Evolutionary conservation across 2,329 filamentous ascomycete species (phyloP).

Genomic region (Myriosclerotinia curreyana): DNA sequence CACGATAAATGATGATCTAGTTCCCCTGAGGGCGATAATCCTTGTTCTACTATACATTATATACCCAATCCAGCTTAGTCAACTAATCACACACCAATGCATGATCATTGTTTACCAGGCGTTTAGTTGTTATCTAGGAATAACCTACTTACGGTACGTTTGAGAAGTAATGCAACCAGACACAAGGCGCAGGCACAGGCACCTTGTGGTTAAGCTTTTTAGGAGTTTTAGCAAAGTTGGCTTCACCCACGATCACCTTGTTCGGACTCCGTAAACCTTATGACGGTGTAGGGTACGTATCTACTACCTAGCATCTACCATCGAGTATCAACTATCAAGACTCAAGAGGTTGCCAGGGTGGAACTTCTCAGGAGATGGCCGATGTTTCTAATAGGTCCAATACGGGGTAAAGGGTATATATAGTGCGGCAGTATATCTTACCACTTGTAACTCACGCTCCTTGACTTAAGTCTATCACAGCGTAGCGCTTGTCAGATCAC

Average conservation of each 20-base stretch:
- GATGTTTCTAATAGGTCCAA: slow-evolving; percentile 11
- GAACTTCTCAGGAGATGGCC: slow-evolving; percentile 5
- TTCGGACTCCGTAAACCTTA: slow-evolving; percentile 2
- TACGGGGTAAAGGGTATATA: slow-evolving; percentile 1
- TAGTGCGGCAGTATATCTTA: slow-evolving; percentile 15
- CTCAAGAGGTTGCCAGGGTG: slow-evolving; percentile 6
- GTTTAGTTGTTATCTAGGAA: slow-evolving; percentile 15
- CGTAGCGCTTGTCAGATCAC: slow-evolving; percentile 10
- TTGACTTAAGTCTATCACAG: slow-evolving; percentile 7
- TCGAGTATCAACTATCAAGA: too few species aligned
- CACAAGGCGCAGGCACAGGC: slow-evolving; percentile 4
- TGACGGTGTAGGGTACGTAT: slow-evolving; percentile 19
- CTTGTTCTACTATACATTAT: too few species aligned
- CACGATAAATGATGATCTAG: slow-evolving; percentile 7
- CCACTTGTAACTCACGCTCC: slow-evolving; percentile 4
- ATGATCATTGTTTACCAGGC: slow-evolving; percentile 14
- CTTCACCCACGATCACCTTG: background rate
- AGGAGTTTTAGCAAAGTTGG: slow-evolving; percentile 5
- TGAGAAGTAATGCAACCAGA: slow-evolving; percentile 11
- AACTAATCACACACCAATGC: too few species aligned
- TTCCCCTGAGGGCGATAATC: background rate
- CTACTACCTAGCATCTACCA: slow-evolving; percentile 7
- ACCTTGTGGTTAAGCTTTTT: slow-evolving; percentile 21
- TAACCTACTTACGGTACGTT: slow-evolving; percentile 1
- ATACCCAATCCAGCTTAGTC: too few species aligned